These are phyloP conservation scores for Cladorrhinum samala DNA, from an alignment of 495 filamentous ascomycete species.

Conservation along the genomic window DNA sequence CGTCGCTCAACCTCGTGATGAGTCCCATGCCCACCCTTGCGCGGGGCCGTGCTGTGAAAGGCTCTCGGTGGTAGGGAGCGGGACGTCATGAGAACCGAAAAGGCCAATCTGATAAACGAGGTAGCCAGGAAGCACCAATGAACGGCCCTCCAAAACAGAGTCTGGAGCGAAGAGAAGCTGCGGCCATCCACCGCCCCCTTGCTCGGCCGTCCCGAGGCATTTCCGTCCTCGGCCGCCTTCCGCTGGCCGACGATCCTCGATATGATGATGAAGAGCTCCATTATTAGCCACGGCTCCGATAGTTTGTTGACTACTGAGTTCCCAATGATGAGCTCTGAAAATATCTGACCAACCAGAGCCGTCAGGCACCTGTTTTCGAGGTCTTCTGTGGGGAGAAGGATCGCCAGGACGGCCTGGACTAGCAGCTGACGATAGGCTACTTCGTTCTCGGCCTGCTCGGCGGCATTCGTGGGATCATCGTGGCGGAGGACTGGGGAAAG, in stretches of 20 bases:
- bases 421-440: conserved; percentile 73
- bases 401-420: conserved; percentile 66
- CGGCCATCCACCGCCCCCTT: conserved; percentile 7
- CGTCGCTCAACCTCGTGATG: conserved; percentile 9
- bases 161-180: conserved; percentile 28
- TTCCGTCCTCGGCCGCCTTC: conserved; percentile 8
- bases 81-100: conserved; percentile 42
- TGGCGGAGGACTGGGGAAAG: conserved; percentile 67
- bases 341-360: conserved; percentile 72
- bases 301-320: conserved; percentile 67
- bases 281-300: conserved; percentile 81
- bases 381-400: conserved; percentile 87
- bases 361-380: conserved; percentile 80
- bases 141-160: conserved; percentile 61
- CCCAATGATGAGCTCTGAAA: conserved; percentile 79
- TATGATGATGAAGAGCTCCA: conserved; percentile 64
- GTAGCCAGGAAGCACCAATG: conserved; percentile 63
- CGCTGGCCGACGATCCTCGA: conserved; percentile 22
- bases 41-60: conserved; percentile 11
- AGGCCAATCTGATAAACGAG: conserved; percentile 57
- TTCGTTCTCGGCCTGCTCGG: conserved; percentile 68
- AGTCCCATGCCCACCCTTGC: conserved; percentile 9
- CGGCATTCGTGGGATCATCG: conserved; percentile 41
- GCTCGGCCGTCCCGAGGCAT: conserved; percentile 3
- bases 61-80: conserved; percentile 47